Conservation (phyloP, 192 early-diverging fungal species). For the Coemansia sp. region DNA sequence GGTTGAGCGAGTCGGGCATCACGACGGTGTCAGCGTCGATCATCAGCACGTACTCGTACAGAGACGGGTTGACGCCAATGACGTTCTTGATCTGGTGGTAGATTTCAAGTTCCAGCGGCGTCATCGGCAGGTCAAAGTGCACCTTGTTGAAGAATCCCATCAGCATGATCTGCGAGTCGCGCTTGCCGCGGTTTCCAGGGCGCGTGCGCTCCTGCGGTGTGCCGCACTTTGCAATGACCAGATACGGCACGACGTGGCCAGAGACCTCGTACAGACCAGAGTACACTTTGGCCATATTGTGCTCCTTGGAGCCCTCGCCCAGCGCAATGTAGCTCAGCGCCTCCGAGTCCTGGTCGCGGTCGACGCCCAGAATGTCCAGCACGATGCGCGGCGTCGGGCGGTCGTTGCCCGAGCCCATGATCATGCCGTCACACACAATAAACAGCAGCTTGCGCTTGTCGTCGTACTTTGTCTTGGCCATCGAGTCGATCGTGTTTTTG, state of each 20-base stretch:
- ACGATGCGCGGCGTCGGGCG: slow-evolving; percentile 95
- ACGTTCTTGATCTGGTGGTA: slow-evolving; percentile 99
- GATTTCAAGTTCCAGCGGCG: slow-evolving; percentile 92
- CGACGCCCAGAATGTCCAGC: slow-evolving; percentile 91
- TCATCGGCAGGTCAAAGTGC: slow-evolving; percentile 90
- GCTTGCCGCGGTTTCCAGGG: slow-evolving; percentile 96
- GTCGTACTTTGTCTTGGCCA: slow-evolving; percentile 86
- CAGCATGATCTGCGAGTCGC: slow-evolving; percentile 96
- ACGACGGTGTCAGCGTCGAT: slow-evolving; percentile 97
- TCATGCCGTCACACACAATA: slow-evolving; percentile 93
- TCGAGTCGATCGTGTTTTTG: slow-evolving; percentile 85
- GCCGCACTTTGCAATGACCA: slow-evolving; percentile 93
- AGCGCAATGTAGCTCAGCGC: slow-evolving; percentile 83
- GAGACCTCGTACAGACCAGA: slow-evolving; percentile 90
- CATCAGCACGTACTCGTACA: slow-evolving; percentile 96
- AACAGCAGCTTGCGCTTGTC: slow-evolving; percentile 96
- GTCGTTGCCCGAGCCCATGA: slow-evolving; percentile 94
- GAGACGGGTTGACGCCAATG: slow-evolving; percentile 91
- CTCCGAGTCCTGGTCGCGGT: slow-evolving; percentile 79
- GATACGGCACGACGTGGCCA: slow-evolving; percentile 87
- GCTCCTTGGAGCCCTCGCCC: slow-evolving; percentile 80
- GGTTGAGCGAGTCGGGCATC: slow-evolving; percentile 87
- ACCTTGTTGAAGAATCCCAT: slow-evolving; percentile 97
- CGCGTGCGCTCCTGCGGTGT: slow-evolving; percentile 73
- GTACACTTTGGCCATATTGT: slow-evolving; percentile 96